A percentile compares a stretch with the other conserved stretches of the same genome.
Evolutionary conservation across 768 basidiomycete species (phyloP).

Genomic region (Amanita subjunquillea): DNA sequence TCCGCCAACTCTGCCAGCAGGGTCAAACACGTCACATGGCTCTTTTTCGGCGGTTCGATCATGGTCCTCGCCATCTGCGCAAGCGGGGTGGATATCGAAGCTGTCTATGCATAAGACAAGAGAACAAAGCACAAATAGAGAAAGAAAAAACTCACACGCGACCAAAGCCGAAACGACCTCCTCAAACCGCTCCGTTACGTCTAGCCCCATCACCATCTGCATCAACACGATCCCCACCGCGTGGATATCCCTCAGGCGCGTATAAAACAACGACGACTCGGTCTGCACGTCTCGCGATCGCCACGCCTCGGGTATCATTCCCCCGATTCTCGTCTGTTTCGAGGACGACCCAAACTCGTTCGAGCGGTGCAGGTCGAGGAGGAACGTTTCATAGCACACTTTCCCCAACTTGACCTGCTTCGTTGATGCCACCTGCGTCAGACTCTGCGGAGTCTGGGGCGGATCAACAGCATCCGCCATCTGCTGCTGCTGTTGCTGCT

Average conservation of each 20-base stretch:
- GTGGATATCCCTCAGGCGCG: slow-evolving; percentile 74
- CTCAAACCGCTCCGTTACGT: slow-evolving; percentile 46
- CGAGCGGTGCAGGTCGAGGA: slow-evolving; percentile 77
- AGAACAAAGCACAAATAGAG: no score
- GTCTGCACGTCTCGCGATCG: slow-evolving; percentile 66
- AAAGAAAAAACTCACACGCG: slow-evolving; percentile 30
- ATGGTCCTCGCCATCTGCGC: slow-evolving; percentile 46
- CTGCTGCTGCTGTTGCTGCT: no score
- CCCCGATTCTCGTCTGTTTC: slow-evolving; percentile 14
- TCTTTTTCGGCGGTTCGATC: slow-evolving; percentile 51
- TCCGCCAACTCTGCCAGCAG: slow-evolving; percentile 51
- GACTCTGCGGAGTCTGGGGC: background rate
- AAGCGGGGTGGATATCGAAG: slow-evolving; percentile 25
- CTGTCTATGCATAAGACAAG: no score
- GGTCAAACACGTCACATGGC: slow-evolving; percentile 41
- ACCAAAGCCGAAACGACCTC: slow-evolving; percentile 50
- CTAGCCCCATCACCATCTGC: slow-evolving; percentile 79
- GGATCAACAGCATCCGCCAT: no score
- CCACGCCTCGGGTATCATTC: slow-evolving; percentile 35
- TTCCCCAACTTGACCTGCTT: slow-evolving; percentile 70
- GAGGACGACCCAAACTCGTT: slow-evolving; percentile 55
- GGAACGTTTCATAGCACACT: slow-evolving; percentile 57
- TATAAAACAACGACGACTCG: slow-evolving; percentile 65
- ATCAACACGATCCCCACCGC: slow-evolving; percentile 67
- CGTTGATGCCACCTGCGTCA: slow-evolving; percentile 18